Base-by-base conservation (phyloP, 164 flowering plant genomes). In the Chloranthus sessilifolius region DNA sequence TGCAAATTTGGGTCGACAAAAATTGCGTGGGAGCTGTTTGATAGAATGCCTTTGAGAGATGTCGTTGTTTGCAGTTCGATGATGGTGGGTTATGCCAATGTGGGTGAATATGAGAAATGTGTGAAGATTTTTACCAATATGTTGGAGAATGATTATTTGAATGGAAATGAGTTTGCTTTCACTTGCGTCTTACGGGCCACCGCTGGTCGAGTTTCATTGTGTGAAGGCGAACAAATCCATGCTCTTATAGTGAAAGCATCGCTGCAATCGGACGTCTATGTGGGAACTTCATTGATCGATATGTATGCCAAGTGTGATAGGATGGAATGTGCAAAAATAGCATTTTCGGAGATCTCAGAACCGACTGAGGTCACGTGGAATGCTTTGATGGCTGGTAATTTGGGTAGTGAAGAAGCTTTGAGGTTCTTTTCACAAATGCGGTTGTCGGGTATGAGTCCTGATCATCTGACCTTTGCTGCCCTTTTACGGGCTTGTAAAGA, bases 281-380 rank as follows among this genome's bases (percentile, higher is more conserved):
- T 66, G 24, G 66, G 66, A 16, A 61, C 71, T 47, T 43, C 64
- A 3, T 21, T 66, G 43, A 35, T 66, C 23, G 38, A 61, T 48
- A 34, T 61, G 66, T 66, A 66, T 28, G 54, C 17, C 19, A 61
- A 58, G 38, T 53, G 66, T 31, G 16, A 50, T 16, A 16, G 22
- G 25, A 44, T 46, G 46, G 55, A 42, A 8, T 24, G 42, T 42
- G 62, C 66, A 12, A 40, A 48, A 25, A 48, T 22, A 44, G 56
- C 54, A 5, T 66, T 66, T 22, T 57, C 29, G 12, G 60, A 49
- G 36, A 53, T 53, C 30, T 22, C 40, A 3, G 21, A 4, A 12
- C 70, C 59, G 2, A 66, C 28, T 56, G 61, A 42, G 4, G 58
- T 53, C 28, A 56, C 66, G 0, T 66, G 71, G 63, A 66, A 66